Base-by-base conservation (phyloP, 306 rosid genomes). In the Gastrolobium villosum region DNA sequence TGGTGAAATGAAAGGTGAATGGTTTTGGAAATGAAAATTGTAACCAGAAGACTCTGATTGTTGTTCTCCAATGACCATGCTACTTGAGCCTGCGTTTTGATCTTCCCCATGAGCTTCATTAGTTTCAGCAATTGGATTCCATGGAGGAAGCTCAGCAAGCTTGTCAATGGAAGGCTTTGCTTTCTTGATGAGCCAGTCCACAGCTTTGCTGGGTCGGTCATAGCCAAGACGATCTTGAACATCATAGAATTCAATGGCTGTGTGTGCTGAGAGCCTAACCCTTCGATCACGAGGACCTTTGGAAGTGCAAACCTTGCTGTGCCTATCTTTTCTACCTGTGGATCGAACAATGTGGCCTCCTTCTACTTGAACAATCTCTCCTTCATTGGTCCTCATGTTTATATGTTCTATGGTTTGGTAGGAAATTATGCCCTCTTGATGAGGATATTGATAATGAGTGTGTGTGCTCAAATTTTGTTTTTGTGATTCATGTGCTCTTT, bases 171-270 rank as follows among this genome's bases (percentile, higher is more conserved):
- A 83, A 41, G 84, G 65, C 49, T 84, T 85, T 0, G 97, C 98
- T 39, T 89, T 94, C 59, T 83, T 88, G 84, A 94, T 94, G 80
- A 94, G 98, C 97, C 97, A 94, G 56, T 92, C 97, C 4, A 94
- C 94, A 5, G 96, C 98, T 65, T 89, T 92, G 81, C 96, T 94
- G 3, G 97, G 94, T 6, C 96, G 77, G 66, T 94, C 97, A 59
- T 89, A 94, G 68, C 98, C 97, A 11, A 92, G 77, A 0, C 97
- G 91, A 72, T 94, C 97, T 44, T 94, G 98, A 41, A 94, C 90
- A 80, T 94, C 98, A 55, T 94, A 92, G 86, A 94, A 94, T 36
- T 87, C 89, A 52, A 94, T 92, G 48, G 98, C 96, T 2, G 97
- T 94, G 84, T 90, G 94, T 6, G 98, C 97, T 0, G 97, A 89